Conservation (phyloP, 1,284 basidiomycete species). For the Trichosporon faecale region DNA sequence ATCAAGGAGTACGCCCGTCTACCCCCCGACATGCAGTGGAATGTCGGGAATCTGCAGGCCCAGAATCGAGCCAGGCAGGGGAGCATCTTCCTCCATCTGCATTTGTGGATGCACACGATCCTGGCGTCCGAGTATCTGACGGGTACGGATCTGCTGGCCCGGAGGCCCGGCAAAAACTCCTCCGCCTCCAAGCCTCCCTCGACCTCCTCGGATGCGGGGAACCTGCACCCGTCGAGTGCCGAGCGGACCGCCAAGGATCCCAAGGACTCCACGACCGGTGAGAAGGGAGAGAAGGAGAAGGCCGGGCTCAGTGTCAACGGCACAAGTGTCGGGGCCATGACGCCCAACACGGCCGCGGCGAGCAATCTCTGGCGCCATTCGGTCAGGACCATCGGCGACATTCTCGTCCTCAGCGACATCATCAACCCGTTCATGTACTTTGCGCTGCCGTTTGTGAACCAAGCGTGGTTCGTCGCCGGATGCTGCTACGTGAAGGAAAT, state of each 20-base stretch:
- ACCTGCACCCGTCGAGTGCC: background rate
- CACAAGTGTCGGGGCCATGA: constrained; percentile 4
- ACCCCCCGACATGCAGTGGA: constrained; percentile 35
- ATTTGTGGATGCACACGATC: constrained; percentile 40
- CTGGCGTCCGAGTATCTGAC: constrained; percentile 28
- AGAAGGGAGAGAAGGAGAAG: background rate
- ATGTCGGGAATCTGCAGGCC: constrained; percentile 32
- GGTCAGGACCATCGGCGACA: constrained; percentile 32
- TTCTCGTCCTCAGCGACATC: constrained; percentile 30
- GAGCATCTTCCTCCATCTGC: constrained; percentile 33
- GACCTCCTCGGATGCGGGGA: too few species aligned
- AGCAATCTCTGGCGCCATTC: constrained; percentile 28
- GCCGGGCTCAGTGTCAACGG: constrained; percentile 15
- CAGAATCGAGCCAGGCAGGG: constrained; percentile 27
- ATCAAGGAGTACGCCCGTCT: constrained; percentile 31
- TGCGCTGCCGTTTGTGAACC: constrained; percentile 30
- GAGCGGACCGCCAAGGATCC: background rate
- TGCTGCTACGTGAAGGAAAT: constrained; percentile 34
- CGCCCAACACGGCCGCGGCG: constrained; percentile 17
- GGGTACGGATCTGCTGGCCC: constrained; percentile 15
- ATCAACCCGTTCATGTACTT: constrained; percentile 27
- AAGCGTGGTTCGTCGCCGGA: constrained; percentile 32
- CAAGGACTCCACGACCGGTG: background rate
- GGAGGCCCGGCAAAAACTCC: background rate
- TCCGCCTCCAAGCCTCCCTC: too few species aligned